phyloP scores from a whole-genome alignment of 768 basidiomycete species.

The Amanita exitialis region DNA sequence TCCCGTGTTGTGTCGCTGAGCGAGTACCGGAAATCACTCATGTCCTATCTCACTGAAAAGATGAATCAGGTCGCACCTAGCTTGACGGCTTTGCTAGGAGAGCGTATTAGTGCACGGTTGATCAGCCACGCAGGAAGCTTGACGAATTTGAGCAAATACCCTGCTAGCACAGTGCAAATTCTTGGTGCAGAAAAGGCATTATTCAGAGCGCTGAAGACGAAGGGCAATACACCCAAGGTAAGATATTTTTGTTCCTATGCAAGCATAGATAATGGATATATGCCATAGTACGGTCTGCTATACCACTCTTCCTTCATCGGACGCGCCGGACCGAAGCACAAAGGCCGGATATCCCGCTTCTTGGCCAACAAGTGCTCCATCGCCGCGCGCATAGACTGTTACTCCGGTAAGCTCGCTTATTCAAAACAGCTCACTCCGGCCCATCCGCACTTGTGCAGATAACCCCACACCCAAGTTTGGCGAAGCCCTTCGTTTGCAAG shows the following conservation, averaged over 20 bases:
- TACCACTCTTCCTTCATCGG: conserved; percentile 98
- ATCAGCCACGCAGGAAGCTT: conserved; percentile 96
- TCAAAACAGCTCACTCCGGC: background rate
- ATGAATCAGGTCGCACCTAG: conserved; percentile 97
- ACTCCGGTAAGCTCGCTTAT: conserved; percentile 45
- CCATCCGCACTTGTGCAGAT: conserved; percentile 29
- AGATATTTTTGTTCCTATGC: conserved; percentile 7
- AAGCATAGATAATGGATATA: background rate
- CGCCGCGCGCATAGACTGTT: conserved; percentile 94
- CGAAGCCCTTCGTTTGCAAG: conserved; percentile 86
- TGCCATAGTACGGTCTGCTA: conserved; percentile 80
- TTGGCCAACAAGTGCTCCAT: conserved; percentile 98
- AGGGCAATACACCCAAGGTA: conserved; percentile 97
- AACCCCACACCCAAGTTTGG: conserved; percentile 89
- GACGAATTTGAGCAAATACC: conserved; percentile 96
- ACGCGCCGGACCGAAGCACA: conserved; percentile 87
- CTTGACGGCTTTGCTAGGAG: conserved; percentile 82
- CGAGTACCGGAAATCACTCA: conserved; percentile 87
- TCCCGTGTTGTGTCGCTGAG: conserved; percentile 83
- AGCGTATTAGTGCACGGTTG: conserved; percentile 84
- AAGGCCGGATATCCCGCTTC: conserved; percentile 98
- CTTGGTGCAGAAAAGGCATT: conserved; percentile 97
- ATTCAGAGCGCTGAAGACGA: conserved; percentile 95
- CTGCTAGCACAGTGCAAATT: conserved; percentile 96
- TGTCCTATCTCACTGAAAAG: conserved; percentile 86